Conservation (phyloP, 495 filamentous ascomycete species). For the Hyaloscypha hepaticicola region DNA sequence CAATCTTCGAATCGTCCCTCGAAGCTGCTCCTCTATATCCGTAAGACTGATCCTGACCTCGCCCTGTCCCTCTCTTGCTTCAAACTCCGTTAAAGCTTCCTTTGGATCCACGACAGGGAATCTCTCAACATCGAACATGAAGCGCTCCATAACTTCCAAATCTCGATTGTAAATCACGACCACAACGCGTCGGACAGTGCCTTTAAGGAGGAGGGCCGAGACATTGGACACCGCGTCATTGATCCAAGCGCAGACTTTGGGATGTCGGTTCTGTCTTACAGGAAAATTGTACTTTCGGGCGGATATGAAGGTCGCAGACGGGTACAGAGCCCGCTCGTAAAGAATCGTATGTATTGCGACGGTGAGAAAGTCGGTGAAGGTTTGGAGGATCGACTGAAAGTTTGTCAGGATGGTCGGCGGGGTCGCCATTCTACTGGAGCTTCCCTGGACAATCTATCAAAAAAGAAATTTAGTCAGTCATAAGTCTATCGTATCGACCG, state of each 20-base stretch:
- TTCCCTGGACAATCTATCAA: background rate
- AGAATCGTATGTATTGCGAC: slow-evolving; percentile 92
- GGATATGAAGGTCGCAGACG: slow-evolving; percentile 72
- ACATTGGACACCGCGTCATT: slow-evolving; percentile 77
- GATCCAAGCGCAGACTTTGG: slow-evolving; percentile 89
- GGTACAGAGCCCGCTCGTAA: slow-evolving; percentile 84
- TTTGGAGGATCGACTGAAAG: slow-evolving; percentile 45
- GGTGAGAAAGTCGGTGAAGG: slow-evolving; percentile 77
- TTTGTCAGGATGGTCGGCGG: slow-evolving; percentile 28
- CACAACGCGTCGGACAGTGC: slow-evolving; percentile 60
- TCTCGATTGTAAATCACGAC: slow-evolving; percentile 67
- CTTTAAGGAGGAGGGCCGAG: slow-evolving; percentile 68
- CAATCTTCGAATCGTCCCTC: slow-evolving; percentile 44
- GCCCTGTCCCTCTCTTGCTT: slow-evolving; percentile 39
- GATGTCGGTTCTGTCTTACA: slow-evolving; percentile 86
- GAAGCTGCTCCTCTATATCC: slow-evolving; percentile 73
- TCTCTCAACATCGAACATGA: slow-evolving; percentile 74
- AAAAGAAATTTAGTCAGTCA: background rate
- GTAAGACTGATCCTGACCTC: slow-evolving; percentile 33
- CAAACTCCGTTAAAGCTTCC: slow-evolving; percentile 38
- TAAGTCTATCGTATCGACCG: background rate
- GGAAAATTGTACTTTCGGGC: slow-evolving; percentile 85
- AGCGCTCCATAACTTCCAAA: slow-evolving; percentile 67
- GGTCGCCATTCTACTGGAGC: slow-evolving; percentile 20
- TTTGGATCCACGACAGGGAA: slow-evolving; percentile 65